Base-by-base conservation (phyloP, 306 rosid genomes). In the Vachellia collinsii region DNA sequence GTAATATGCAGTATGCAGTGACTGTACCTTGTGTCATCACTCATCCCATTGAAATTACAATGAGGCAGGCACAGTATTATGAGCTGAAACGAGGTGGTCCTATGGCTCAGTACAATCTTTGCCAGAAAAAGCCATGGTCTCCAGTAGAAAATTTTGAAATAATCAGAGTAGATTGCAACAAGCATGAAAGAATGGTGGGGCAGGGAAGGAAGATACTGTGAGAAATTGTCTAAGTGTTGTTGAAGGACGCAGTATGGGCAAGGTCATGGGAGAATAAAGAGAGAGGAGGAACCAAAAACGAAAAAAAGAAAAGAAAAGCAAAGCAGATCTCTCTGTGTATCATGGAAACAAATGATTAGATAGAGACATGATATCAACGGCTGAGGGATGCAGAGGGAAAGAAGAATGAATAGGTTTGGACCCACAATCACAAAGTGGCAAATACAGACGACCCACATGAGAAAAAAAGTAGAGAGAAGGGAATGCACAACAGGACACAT, bases 381-480 rank as follows among this genome's bases (percentile, higher is more conserved):
- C 63, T 53, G 78, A 48, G 71, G 78, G 51, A 46, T 67, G 77
- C 42, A 73, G 4, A 36, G 70, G 3, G 70, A 36, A 64, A 64
- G 22, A 14, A 64, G 22, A 14, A 64, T 34, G 43, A 64, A 64
- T 6, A 64, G 22, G 10, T 3, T 13, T 14, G 70, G 56, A 53
- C 94, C 87, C 90, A 88, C 85, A 43, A 62, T 87, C 90, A 88
- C 85, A 43, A 62, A 44, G 85, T 69, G 88, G 80, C 64, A 74
- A 76, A 76, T 88, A 85, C 77, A 69, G 50, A 77, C 48, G 44
- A 79, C 70, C 86, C 70, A 77, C 16, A 46, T 7, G 58, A 39
- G 16, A 6, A 53, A 7, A 17, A 8, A 54, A 7, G 23, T 22
- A 8, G 62, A n/a, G 29, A 11, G 62, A 13, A 1, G 0, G 58